Conservation (phyloP, 2,329 filamentous ascomycete genomes). For the Penicillium polonicum region DNA sequence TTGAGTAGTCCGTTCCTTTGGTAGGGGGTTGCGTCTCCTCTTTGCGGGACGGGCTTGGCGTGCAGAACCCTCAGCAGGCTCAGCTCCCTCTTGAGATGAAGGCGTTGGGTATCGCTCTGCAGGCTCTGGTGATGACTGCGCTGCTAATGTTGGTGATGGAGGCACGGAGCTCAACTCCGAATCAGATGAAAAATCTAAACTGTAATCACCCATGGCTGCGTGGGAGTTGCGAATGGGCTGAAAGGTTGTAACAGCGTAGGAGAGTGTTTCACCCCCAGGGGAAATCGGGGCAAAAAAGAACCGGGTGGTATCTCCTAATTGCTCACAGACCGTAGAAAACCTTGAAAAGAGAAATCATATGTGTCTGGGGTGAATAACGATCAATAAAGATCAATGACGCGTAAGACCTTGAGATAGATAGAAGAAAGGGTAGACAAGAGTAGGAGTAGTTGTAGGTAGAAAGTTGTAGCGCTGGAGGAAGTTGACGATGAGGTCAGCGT, state of each 20-base stretch:
- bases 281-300: constrained; percentile 6
- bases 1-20: constrained; percentile 73
- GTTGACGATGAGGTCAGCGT: constrained; percentile 26
- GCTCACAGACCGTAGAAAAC: constrained; percentile 11
- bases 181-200: constrained; percentile 31
- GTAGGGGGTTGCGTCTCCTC: constrained; percentile 63
- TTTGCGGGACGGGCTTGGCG: constrained; percentile 67
- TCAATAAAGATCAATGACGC: constrained; percentile 5
- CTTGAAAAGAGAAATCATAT: constrained; percentile 11
- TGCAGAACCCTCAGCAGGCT: constrained; percentile 33
- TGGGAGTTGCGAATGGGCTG: constrained; percentile 4
- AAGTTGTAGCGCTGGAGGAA: constrained; percentile 13
- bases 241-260: constrained; percentile 13
- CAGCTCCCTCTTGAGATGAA: constrained; percentile 39
- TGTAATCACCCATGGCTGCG: constrained; percentile 26
- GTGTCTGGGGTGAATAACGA: constrained; percentile 6
- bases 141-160: constrained; percentile 29
- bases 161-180: constrained; percentile 46
- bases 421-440: constrained; percentile 22
- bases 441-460: constrained; percentile 28
- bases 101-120: constrained; percentile 43
- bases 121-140: constrained; percentile 35
- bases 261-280: constrained; percentile 8
- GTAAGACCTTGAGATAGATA: constrained; percentile 9
- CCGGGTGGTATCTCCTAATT: constrained; percentile 7